Base-by-base conservation (phyloP, 306 rosid species). In the Lupinus albus region DNA sequence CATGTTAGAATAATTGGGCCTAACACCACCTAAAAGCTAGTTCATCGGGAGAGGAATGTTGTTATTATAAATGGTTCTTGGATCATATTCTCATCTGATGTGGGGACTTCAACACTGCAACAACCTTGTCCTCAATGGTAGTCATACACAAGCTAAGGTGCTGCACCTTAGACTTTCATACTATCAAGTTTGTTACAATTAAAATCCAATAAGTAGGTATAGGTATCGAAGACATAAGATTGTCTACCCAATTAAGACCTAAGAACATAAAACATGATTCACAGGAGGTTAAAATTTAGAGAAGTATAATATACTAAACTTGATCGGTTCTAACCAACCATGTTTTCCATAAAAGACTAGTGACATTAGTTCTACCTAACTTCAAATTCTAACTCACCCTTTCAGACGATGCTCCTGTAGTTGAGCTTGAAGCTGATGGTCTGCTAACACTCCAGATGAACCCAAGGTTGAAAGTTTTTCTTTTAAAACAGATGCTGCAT, bases 341-440 rank as follows among this genome's bases (percentile, higher is more conserved):
- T n/a, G 6, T 41, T 78, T 36, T 60, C 54, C 53, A 25, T 42
- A 35, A 50, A 16, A 55, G 16, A 55, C 35, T 25, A 67, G 20
- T 53, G 28, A 63, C 35, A 73, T 68, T 1, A 9, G 2, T 42
- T 65, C 52, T 50, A 50, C 7, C 42, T 25, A 61, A 44, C 61
- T 41, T 67, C 79, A 52, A 72, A n/a, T 64, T 68, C 55, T 51
- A 57, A 42, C 96, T 83, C 79, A 89, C 98, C 98, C 85, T 85
- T 87, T 92, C 69, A 82, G 80, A 73, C 84, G 82, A 84, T 92
- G 91, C 63, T 92, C 98, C 78, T 92, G 98, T 56, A 92, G 76
- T 76, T 89, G 96, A 13, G 98, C 90, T 78, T 92, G 98, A 83
- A 92, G 98, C 83, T 92, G 98, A 82, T 92, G 98, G 12, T 92